phyloP scores from a whole-genome alignment of 2,329 filamentous ascomycete genomes.

The Cercospora zeina region DNA sequence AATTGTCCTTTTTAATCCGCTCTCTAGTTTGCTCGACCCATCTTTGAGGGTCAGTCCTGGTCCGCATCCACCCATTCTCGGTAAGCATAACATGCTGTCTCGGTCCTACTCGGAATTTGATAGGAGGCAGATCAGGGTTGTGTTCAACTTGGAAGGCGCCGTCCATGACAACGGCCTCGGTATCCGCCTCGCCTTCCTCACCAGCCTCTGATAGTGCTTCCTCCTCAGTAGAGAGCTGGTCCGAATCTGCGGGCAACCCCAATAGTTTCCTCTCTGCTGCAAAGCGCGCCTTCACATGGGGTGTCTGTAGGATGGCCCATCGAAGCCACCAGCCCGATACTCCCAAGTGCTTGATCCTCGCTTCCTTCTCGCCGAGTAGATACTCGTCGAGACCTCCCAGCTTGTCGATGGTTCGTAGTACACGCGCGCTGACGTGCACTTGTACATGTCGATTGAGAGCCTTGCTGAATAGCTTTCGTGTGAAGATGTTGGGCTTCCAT shows the following conservation, averaged over 20 bases:
- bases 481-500: slow-evolving; percentile 73
- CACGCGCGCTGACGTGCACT: slow-evolving; percentile 67
- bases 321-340: slow-evolving; percentile 86
- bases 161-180: slow-evolving; percentile 33
- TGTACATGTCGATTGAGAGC: slow-evolving; percentile 64
- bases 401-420: slow-evolving; percentile 69
- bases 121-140: slow-evolving; percentile 29
- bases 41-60: slow-evolving; percentile 25
- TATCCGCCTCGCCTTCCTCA: slow-evolving; percentile 25
- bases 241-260: slow-evolving; percentile 56
- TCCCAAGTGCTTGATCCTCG: slow-evolving; percentile 80
- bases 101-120: slow-evolving; percentile 38
- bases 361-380: slow-evolving; percentile 75
- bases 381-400: slow-evolving; percentile 90
- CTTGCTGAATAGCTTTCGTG: slow-evolving; percentile 66
- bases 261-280: slow-evolving; percentile 63
- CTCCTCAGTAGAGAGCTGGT: slow-evolving; percentile 26
- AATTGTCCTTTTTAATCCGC: slow-evolving; percentile 17
- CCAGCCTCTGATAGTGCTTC: slow-evolving; percentile 16
- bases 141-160: slow-evolving; percentile 35
- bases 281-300: slow-evolving; percentile 65
- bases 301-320: slow-evolving; percentile 85
- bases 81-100: slow-evolving; percentile 38
- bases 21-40: slow-evolving; percentile 33
- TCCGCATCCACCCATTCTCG: slow-evolving; percentile 36